Evolutionary conservation across 352 stramenopile species (phyloP), one percentile per base, ranked within the genome.

Genomic region (Blastocystis sp.): DNA sequence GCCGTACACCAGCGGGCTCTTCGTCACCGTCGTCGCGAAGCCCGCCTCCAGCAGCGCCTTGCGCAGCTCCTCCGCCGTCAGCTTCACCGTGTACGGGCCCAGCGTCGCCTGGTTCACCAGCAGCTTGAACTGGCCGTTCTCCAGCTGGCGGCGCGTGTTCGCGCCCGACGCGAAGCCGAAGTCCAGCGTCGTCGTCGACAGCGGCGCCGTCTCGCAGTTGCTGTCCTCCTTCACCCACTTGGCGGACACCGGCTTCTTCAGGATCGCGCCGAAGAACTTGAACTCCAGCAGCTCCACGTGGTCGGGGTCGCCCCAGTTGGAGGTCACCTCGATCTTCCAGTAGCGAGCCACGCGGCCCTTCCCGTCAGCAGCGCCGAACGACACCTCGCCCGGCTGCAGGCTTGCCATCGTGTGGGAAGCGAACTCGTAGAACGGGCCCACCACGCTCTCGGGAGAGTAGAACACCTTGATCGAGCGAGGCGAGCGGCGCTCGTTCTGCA

Each of bases 241-340:
- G 3, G 23, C 61, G 60, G 14, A 4, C 9, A 65, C 19, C 19
- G 61, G 17, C 48, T 62, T 14, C 19, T 9, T 77, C 48, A 88
- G 59, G 4, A 65, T 17, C 41, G 43, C n/a, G 0, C 78, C 78
- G 23, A 52, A 79, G 43, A 88, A 79, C 45, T 78, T 23, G 23
- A 88, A 23, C 67, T 88, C 78, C 41, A 88, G 40, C 53, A 88
- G 67, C 52, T 88, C 78, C n/a, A 79, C 67, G 14, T 88, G 40
- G n/a, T 79, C 48, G 1, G 78, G 78, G 78, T 88, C 67, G 60
- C 78, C 78, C 61, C 61, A 88, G 52, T 88, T 88, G 10, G 64
- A 79, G 2, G 21, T 17, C 23, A 88, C 66, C 45, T 79, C 78
- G 34, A 88, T 53, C 40, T 70, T 88, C 64, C 64, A 88, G 38